These are phyloP conservation scores for Ceratopteris richardii DNA, from an alignment of 75 land plant genomes.

Conservation along the genomic window DNA sequence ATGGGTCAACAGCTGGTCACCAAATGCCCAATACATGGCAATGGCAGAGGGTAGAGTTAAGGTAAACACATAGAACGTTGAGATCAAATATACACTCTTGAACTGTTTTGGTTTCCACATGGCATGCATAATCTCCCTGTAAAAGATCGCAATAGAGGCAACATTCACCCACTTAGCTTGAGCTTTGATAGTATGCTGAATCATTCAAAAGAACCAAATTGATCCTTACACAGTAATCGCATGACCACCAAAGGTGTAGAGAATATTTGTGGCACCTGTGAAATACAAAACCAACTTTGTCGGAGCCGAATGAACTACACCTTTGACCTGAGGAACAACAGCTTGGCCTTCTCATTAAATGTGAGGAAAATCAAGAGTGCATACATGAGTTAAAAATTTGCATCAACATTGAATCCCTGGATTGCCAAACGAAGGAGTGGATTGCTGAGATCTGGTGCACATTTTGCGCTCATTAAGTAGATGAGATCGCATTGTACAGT, in stretches of 20 bases:
- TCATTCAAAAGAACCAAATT: not conserved
- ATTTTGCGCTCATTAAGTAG: no score
- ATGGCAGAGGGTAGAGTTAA: conserved; percentile 20
- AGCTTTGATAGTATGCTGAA: not conserved
- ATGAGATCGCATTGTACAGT: no score
- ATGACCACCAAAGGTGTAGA: conserved; percentile 37
- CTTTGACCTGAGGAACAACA: conserved; percentile 24
- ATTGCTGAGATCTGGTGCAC: no score
- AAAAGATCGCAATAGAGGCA: no score
- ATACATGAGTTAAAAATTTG: no score
- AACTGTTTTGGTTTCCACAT: conserved; percentile 24
- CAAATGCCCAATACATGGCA: conserved; percentile 28
- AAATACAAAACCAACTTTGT: conserved; percentile 15
- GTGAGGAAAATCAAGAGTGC: no score
- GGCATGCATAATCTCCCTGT: conserved; percentile 38
- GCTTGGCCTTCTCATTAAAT: no score
- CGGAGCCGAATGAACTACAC: conserved; percentile 23
- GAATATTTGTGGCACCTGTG: conserved; percentile 29
- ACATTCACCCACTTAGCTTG: not conserved
- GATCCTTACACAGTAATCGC: conserved; percentile 31
- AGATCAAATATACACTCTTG: conserved; percentile 21
- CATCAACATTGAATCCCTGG: no score
- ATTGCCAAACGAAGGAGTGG: no score
- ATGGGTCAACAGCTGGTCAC: conserved; percentile 15
- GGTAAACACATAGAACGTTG: conserved; percentile 12